A percentile compares a stretch with the other conserved stretches of the same genome.
Evolutionary conservation across 2,329 filamentous ascomycete species (phyloP).

Genomic region (Aspergillus costaricaensis): DNA sequence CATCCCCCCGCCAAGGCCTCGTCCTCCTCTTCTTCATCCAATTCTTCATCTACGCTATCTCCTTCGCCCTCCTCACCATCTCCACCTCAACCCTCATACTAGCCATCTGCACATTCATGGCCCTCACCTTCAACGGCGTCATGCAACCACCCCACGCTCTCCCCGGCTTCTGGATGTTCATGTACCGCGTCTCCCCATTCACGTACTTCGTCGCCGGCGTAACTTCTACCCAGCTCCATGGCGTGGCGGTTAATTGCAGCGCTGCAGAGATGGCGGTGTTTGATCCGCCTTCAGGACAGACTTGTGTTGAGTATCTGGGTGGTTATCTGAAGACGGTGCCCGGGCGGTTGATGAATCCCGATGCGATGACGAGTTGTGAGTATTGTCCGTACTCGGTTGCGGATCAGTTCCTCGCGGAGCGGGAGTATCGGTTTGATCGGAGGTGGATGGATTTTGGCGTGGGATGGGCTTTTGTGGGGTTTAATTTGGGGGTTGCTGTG

Average conservation of each 20-base stretch:
- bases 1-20: constrained; percentile 68
- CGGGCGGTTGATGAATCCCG: constrained; percentile 56
- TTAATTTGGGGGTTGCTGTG: constrained; percentile 57
- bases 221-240: constrained; percentile 68
- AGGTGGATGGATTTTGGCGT: constrained; percentile 71
- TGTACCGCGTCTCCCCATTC: constrained; percentile 64
- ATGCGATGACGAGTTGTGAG: constrained; percentile 54
- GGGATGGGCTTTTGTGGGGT: constrained; percentile 59
- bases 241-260: constrained; percentile 66
- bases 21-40: constrained; percentile 75
- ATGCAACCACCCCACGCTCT: constrained; percentile 65
- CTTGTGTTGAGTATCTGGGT: constrained; percentile 62
- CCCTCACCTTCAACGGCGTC: constrained; percentile 73
- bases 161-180: constrained; percentile 68
- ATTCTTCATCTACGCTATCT: constrained; percentile 79
- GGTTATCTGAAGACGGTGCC: constrained; percentile 52
- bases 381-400: constrained; percentile 45
- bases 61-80: constrained; percentile 78
- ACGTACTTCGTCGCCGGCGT: constrained; percentile 59
- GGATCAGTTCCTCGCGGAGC: constrained; percentile 40
- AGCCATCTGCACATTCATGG: constrained; percentile 76
- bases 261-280: constrained; percentile 69
- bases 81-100: constrained; percentile 72
- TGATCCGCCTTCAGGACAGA: constrained; percentile 57
- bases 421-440: constrained; percentile 56